Evolutionary conservation across 2,329 filamentous ascomycete genomes (phyloP).

Genomic region (Claviceps capensis): DNA sequence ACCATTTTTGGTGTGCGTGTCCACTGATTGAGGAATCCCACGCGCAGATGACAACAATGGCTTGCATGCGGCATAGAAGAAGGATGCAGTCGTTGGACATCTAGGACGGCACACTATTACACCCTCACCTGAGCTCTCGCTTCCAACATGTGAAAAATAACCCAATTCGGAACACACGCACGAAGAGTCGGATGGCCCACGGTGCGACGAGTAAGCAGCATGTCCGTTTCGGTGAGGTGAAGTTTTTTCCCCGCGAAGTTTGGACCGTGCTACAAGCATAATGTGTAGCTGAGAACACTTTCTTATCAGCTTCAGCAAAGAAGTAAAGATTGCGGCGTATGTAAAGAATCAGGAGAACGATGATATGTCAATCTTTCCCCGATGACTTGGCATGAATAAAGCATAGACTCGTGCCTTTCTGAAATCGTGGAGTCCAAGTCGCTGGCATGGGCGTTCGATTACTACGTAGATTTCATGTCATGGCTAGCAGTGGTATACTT

Average conservation of each 20-base stretch:
- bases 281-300: background rate
- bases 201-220: background rate
- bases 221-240: background rate
- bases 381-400: background rate
- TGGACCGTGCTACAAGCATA: background rate
- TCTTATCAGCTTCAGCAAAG: no score
- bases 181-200: no score
- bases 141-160: background rate
- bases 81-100: constrained; percentile 1
- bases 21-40: background rate
- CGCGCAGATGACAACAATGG: background rate
- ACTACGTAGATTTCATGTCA: background rate
- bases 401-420: background rate
- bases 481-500: background rate
- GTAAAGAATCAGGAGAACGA: background rate
- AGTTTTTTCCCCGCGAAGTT: background rate
- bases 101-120: background rate
- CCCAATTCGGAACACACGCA: background rate
- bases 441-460: background rate
- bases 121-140: background rate
- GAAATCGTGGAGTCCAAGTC: background rate
- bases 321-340: background rate
- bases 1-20: background rate
- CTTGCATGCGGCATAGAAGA: background rate
- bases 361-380: background rate